A percentile compares a stretch with the other conserved stretches of the same genome.
Evolutionary conservation across 2,329 filamentous ascomycete genomes (phyloP).

Genomic region (Stylonectria norvegica): DNA sequence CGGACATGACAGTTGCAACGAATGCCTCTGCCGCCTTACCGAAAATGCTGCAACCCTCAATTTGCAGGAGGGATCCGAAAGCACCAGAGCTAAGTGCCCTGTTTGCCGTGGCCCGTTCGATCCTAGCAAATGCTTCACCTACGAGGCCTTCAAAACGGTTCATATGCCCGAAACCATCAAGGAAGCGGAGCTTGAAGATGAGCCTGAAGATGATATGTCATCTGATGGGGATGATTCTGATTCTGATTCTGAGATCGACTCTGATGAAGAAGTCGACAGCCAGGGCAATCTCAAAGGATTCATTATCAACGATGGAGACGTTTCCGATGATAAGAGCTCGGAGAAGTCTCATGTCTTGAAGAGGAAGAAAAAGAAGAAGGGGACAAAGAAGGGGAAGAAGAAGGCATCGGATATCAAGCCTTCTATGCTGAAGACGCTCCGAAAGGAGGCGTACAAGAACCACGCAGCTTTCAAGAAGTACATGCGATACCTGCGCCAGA

Average conservation of each 20-base stretch:
- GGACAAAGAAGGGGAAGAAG: conserved; percentile 38
- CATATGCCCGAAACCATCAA: conserved; percentile 58
- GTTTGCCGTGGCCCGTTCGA: conserved; percentile 69
- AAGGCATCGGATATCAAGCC: conserved; percentile 44
- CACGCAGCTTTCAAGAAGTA: conserved; percentile 65
- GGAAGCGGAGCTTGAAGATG: conserved; percentile 34
- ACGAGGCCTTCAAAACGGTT: conserved; percentile 68
- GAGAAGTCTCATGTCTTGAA: conserved; percentile 2
- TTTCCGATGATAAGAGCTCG: background rate
- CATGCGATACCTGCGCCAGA: conserved; percentile 62
- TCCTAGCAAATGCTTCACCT: conserved; percentile 68
- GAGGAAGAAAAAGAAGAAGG: conserved; percentile 20
- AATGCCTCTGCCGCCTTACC: conserved; percentile 69
- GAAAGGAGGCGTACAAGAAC: conserved; percentile 63
- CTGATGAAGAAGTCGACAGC: conserved; percentile 26
- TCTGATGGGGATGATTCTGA: conserved; percentile 28
- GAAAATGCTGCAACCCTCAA: conserved; percentile 55
- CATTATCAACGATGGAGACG: conserved; percentile 31
- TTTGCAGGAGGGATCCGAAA: conserved; percentile 59
- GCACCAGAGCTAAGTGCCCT: conserved; percentile 62
- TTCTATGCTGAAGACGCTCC: conserved; percentile 61
- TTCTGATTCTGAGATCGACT: conserved; percentile 21
- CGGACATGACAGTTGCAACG: conserved; percentile 74
- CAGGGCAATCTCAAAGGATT: conserved; percentile 5
- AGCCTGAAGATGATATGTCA: conserved; percentile 29